Evolutionary conservation across 2,329 filamentous ascomycete genomes (phyloP).

Genomic region (Lasiodiplodia citricola): DNA sequence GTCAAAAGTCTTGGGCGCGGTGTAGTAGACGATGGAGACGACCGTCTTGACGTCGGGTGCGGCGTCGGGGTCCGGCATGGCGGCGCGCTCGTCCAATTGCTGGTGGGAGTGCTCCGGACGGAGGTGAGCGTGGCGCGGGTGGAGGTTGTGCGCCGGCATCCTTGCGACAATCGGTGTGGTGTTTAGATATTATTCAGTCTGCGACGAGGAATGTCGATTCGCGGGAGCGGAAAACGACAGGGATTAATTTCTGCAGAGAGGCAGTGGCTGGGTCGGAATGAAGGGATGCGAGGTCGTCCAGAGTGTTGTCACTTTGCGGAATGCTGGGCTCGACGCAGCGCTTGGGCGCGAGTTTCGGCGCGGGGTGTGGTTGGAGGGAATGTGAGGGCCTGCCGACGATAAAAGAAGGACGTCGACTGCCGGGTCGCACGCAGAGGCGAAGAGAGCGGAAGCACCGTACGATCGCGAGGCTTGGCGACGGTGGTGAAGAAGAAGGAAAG

Average conservation of each 20-base stretch:
- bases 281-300: slow-evolving; percentile 11
- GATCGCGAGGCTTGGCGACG: slow-evolving; percentile 25
- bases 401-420: slow-evolving; percentile 34
- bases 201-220: slow-evolving; percentile 4
- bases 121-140: slow-evolving; percentile 11
- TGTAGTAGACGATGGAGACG: slow-evolving; percentile 57
- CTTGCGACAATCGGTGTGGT: slow-evolving; percentile 18
- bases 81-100: slow-evolving; percentile 25
- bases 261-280: slow-evolving; percentile 14
- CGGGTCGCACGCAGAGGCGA: slow-evolving; percentile 25
- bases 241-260: slow-evolving; percentile 13
- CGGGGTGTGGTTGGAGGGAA: slow-evolving; percentile 10
- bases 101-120: neutral
- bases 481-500: slow-evolving; percentile 20
- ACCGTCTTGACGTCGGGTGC: slow-evolving; percentile 38
- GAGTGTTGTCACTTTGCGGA: neutral
- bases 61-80: slow-evolving; percentile 26
- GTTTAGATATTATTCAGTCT: slow-evolving; percentile 1
- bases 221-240: slow-evolving; percentile 10
- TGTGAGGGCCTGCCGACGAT: slow-evolving; percentile 28
- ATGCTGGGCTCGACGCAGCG: slow-evolving; percentile 6
- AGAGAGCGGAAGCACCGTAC: slow-evolving; percentile 17
- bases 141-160: slow-evolving; percentile 22
- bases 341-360: neutral
- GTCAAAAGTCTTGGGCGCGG: slow-evolving; percentile 57